Evolutionary conservation across 306 rosid species (phyloP).

Genomic region (Abrus pulchellus): DNA sequence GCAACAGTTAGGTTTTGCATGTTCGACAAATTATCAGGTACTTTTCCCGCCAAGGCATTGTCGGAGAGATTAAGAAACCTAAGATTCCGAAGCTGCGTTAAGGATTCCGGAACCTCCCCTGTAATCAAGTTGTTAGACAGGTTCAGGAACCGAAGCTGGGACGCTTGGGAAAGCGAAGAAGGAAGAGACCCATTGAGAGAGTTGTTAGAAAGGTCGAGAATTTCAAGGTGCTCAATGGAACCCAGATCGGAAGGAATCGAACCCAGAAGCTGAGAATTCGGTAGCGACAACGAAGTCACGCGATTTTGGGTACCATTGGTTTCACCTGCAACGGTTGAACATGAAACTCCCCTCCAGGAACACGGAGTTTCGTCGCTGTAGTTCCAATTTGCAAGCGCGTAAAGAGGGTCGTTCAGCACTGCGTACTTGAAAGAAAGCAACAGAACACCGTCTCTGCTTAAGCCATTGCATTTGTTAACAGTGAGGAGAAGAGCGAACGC

Average conservation of each 20-base stretch:
- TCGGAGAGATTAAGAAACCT: slow-evolving; percentile 78
- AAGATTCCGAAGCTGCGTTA: slow-evolving; percentile 53
- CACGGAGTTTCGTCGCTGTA: slow-evolving; percentile 71
- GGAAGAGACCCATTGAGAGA: slow-evolving; percentile 88
- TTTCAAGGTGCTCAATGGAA: slow-evolving; percentile 65
- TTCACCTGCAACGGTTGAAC: slow-evolving; percentile 26
- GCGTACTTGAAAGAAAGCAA: slow-evolving; percentile 74
- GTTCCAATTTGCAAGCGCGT: slow-evolving; percentile 63
- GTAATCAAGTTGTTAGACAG: slow-evolving; percentile 68
- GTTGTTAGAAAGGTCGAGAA: slow-evolving; percentile 84
- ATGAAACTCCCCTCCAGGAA: slow-evolving; percentile 81
- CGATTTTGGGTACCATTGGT: slow-evolving; percentile 38
- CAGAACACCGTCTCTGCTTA: slow-evolving; percentile 67
- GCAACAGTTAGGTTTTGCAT: slow-evolving; percentile 57
- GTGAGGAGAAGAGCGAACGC: slow-evolving; percentile 14
- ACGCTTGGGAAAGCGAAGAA: slow-evolving; percentile 58
- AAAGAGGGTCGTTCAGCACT: slow-evolving; percentile 68
- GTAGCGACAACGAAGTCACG: slow-evolving; percentile 66
- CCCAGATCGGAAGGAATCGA: slow-evolving; percentile 82
- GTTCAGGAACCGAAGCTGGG: slow-evolving; percentile 65
- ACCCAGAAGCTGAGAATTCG: slow-evolving; percentile 70
- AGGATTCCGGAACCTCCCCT: slow-evolving; percentile 64
- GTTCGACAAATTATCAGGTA: slow-evolving; percentile 61
- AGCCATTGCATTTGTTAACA: slow-evolving; percentile 52
- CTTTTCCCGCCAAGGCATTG: slow-evolving; percentile 76